Conservation (phyloP, 257 asterid genomes). For the Verbascum thapsus region DNA sequence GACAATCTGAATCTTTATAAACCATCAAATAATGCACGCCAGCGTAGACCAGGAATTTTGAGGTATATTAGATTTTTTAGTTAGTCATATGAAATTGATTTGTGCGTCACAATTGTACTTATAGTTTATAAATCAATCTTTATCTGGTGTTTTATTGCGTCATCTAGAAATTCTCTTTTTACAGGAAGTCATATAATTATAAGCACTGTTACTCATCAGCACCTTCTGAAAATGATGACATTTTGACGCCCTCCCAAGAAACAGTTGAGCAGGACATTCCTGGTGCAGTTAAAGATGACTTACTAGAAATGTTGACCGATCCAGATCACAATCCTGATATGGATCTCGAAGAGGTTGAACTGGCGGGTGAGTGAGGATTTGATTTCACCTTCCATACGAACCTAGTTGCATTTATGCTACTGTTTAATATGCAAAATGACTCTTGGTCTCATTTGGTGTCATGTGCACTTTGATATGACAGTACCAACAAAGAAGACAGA, state of each 20-base stretch:
- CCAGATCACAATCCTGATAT: conserved; percentile 38
- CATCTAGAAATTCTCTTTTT: conserved; percentile 24
- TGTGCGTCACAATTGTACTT: conserved; percentile 17
- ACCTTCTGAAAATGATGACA: conserved; percentile 46
- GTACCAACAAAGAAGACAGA: conserved; percentile 45
- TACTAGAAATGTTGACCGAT: conserved; percentile 33
- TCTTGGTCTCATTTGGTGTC: conserved; percentile 26
- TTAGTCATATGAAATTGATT: conserved; percentile 24
- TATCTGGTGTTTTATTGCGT: conserved; percentile 14
- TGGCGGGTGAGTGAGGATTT: conserved; percentile 54
- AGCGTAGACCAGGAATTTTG: conserved; percentile 68
- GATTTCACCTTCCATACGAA: conserved; percentile 4
- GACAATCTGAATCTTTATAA: conserved; percentile 37
- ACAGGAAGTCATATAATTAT: conserved; percentile 57
- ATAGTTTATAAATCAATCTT: conserved; percentile 7
- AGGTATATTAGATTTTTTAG: conserved; percentile 48
- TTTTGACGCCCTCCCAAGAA: conserved; percentile 49
- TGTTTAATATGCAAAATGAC: conserved; percentile 9
- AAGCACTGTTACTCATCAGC: conserved; percentile 55
- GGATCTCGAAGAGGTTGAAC: conserved; percentile 49
- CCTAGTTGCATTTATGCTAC: conserved; percentile 1
- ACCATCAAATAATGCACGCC: conserved; percentile 46
- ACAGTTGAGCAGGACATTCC: conserved; percentile 37
- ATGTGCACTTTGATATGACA: conserved; percentile 36
- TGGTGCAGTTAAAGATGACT: conserved; percentile 35